These are phyloP conservation scores for Ophiostoma himal-ulmi DNA, from an alignment of 2,329 filamentous ascomycete genomes.

Conservation along the genomic window DNA sequence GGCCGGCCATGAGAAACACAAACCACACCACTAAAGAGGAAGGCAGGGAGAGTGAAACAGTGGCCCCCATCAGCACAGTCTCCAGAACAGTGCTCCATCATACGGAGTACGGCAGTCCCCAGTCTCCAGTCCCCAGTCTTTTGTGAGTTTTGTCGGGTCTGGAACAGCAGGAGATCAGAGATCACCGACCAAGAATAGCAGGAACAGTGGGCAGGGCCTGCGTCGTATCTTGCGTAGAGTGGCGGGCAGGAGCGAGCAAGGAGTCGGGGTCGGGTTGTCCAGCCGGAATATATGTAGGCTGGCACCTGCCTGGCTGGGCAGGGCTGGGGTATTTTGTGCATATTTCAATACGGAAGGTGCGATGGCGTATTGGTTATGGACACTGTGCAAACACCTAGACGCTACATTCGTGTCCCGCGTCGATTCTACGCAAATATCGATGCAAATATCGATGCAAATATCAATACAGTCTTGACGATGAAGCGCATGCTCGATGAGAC, in stretches of 20 bases:
- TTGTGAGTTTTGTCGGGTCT: neutral
- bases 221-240: neutral
- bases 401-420: neutral
- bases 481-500: neutral
- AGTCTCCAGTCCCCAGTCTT: neutral
- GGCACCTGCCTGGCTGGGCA: neutral
- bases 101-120: neutral
- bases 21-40: slow-evolving; percentile 5
- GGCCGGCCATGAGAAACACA: neutral
- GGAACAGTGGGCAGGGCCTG: neutral
- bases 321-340: neutral
- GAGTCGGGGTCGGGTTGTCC: neutral
- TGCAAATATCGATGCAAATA: neutral
- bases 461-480: neutral
- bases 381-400: neutral
- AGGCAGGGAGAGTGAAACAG: slow-evolving; percentile 9
- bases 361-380: neutral
- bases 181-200: neutral
- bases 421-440: neutral
- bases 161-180: neutral
- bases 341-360: neutral
- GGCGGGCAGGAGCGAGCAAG: neutral
- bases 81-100: neutral
- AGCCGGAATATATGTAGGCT: too few species aligned
- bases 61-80: neutral